Evolutionary conservation across 208 protist species (phyloP), one percentile per base, ranked within the genome.

Genomic region (Crithidia thermophila): DNA sequence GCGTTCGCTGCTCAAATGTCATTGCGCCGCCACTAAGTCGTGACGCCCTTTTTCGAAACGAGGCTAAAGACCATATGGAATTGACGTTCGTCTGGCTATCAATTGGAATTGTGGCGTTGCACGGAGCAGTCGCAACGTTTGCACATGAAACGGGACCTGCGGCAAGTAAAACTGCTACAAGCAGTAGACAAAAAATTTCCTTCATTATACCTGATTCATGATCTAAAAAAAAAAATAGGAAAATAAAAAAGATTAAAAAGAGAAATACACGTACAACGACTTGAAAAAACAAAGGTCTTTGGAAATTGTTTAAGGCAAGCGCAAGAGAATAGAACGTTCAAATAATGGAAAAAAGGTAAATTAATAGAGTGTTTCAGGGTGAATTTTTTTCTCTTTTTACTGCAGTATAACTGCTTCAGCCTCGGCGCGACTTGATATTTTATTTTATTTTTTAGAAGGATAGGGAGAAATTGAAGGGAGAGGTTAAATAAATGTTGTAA

Each of bases 61-160:
- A 55, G 25, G 57, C 39, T 30, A 80, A 33, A 8, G 77, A 81
- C 85, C 82, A 91, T 31, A 77, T 33, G 6, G 77, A 75, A 37
- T 77, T 77, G 11, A 81, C 27, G 13, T 81, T 31, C 56, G 77
- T 85, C 28, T 78, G 77, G 47, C 85, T 88, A 55, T 91, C 85
- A 14, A 87, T 85, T 1, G 82, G 80, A 47, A 91, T 81, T 11
- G 53, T 85, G 23, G 74, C 77, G 11, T 76, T 76, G 34, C 85
- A 88, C n/a, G 52, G 53, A 20, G 77, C 39, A 3, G 55, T 36
- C 0, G 46, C 85, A 53, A 88, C 67, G 13, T 55, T 30, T 8
- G 79, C 65, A 42, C 39, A 28, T 13, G 34, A 52, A 8, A n/a
- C 55, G 0, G n/a, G 36, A 9, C 23, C 28, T 11, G 25, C n/a